Percentiles rank a stretch among this genome's conserved stretches.
phyloP scores from a whole-genome alignment of 163 green algal species.

The Scenedesmus sp. region DNA sequence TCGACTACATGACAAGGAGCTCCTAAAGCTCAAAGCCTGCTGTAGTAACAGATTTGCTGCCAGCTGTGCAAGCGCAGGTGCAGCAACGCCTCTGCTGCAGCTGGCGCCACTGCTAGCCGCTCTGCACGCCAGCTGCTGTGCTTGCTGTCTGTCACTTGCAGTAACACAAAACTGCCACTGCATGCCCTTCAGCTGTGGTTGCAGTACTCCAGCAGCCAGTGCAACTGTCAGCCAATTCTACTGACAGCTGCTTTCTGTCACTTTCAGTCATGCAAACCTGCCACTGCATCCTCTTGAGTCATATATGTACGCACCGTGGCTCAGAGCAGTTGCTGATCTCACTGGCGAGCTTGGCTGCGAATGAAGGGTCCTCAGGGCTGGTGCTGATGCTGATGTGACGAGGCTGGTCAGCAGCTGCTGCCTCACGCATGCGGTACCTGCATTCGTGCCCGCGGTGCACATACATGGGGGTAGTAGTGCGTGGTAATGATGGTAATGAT shows the following conservation, averaged over 20 bases:
- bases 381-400: not conserved
- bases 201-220: too few relatives aligned
- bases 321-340: slow-evolving; percentile 42
- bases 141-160: too few relatives aligned
- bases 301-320: not conserved
- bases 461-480: not conserved
- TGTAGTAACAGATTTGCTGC: too few relatives aligned
- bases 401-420: slow-evolving; percentile 21
- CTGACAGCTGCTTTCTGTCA: not conserved
- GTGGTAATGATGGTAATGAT: not conserved
- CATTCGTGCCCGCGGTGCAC: not conserved
- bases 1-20: too few relatives aligned
- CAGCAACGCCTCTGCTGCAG: too few relatives aligned
- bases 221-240: too few relatives aligned
- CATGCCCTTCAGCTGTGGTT: too few relatives aligned
- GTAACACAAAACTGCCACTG: too few relatives aligned
- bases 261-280: not conserved
- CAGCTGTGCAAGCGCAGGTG: too few relatives aligned
- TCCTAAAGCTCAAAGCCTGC: too few relatives aligned
- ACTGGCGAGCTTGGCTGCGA: slow-evolving; percentile 21
- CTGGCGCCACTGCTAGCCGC: too few relatives aligned
- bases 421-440: slow-evolving; percentile 33
- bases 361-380: slow-evolving; percentile 25
- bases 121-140: too few relatives aligned
- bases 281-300: not conserved